phyloP scores from a whole-genome alignment of 192 early-diverging fungal species.

The Mortierella antarctica region DNA sequence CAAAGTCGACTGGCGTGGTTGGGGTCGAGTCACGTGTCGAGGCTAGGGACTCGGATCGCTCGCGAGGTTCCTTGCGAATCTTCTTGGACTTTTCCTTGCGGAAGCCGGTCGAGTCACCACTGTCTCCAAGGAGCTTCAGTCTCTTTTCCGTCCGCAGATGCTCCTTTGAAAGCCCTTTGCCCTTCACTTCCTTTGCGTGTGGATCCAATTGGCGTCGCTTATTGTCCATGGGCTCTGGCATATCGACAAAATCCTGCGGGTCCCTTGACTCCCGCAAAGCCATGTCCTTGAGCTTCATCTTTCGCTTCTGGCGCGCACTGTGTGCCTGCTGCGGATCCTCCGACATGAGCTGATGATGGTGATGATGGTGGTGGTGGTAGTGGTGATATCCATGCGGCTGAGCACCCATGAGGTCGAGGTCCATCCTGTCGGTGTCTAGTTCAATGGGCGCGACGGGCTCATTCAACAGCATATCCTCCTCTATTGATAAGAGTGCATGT shows the following conservation, averaged over 20 bases:
- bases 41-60: constrained; percentile 31
- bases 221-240: constrained; percentile 13
- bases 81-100: constrained; percentile 19
- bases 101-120: neutral
- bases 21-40: constrained; percentile 44
- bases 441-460: constrained; percentile 27
- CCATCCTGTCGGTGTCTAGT: constrained; percentile 15
- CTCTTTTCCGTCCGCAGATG: constrained; percentile 14
- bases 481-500: constrained; percentile 10
- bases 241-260: constrained; percentile 30
- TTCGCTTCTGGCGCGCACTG: constrained; percentile 35
- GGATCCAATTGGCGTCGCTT: constrained; percentile 21
- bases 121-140: constrained; percentile 14
- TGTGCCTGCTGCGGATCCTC: constrained; percentile 3
- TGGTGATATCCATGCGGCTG: neutral
- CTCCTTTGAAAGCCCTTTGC: constrained; percentile 9
- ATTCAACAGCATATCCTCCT: constrained; percentile 48
- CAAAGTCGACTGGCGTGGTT: constrained; percentile 18
- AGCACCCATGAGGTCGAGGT: constrained; percentile 18
- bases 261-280: constrained; percentile 47
- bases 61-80: constrained; percentile 16
- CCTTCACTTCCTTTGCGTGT: constrained; percentile 13
- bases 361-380: constrained; percentile 40
- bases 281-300: constrained; percentile 49
- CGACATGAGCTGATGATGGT: constrained; percentile 28